Percentiles rank a stretch among this genome's conserved stretches.
Evolutionary conservation across 306 rosid genomes (phyloP).

Genomic region (Acmispon strigosus): DNA sequence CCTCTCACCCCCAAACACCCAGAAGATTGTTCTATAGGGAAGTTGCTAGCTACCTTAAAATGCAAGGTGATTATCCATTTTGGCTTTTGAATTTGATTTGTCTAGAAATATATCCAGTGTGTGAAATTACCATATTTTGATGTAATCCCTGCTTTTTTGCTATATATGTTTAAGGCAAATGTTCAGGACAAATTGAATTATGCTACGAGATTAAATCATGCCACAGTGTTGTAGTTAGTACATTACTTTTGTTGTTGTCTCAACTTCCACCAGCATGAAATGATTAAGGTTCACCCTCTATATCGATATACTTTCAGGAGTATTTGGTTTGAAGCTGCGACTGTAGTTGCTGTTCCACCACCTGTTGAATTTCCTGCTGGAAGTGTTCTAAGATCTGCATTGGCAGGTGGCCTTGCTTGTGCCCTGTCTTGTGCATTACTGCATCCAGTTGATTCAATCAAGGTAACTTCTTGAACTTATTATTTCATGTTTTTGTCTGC

Average conservation of each 20-base stretch:
- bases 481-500: too few species aligned
- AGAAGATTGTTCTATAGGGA: neutral
- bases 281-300: conserved; percentile 4
- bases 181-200: too few species aligned
- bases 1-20: too few species aligned
- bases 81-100: too few species aligned
- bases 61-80: too few species aligned
- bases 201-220: too few species aligned
- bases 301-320: conserved; percentile 53
- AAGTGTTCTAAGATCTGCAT: conserved; percentile 92
- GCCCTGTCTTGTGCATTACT: conserved; percentile 87
- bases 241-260: neutral
- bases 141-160: too few species aligned
- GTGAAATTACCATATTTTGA: too few species aligned
- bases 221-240: neutral
- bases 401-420: conserved; percentile 99
- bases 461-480: conserved; percentile 49
- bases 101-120: too few species aligned
- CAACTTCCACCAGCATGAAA: neutral
- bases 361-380: conserved; percentile 89
- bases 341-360: conserved; percentile 98
- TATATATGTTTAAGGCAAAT: too few species aligned
- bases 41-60: neutral
- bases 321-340: conserved; percentile 99
- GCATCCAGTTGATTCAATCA: conserved; percentile 90